A percentile compares a stretch with the other conserved stretches of the same genome.
phyloP scores from a whole-genome alignment of 2,329 filamentous ascomycete genomes.

The Biscogniauxia sp. region DNA sequence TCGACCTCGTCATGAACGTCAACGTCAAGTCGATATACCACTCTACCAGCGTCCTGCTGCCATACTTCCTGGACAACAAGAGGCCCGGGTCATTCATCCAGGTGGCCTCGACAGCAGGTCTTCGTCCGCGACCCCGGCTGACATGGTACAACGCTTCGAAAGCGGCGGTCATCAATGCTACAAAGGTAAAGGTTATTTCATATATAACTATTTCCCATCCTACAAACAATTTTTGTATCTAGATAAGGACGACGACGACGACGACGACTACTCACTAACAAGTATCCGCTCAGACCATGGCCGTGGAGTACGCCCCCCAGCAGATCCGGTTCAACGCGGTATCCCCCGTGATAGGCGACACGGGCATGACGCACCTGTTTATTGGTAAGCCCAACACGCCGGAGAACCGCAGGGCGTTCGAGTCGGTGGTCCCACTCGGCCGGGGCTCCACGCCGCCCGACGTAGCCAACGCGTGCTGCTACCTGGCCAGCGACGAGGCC shows the following conservation, averaged over 20 bases:
- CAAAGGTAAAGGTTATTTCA: slow-evolving; percentile 41
- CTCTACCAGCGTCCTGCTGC: slow-evolving; percentile 57
- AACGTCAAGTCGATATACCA: slow-evolving; percentile 68
- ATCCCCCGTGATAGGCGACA: slow-evolving; percentile 65
- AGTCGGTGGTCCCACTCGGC: slow-evolving; percentile 54
- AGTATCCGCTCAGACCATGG: slow-evolving; percentile 42
- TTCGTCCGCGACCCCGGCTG: slow-evolving; percentile 58
- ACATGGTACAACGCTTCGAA: slow-evolving; percentile 73
- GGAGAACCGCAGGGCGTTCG: slow-evolving; percentile 56
- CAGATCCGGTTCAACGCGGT: slow-evolving; percentile 73
- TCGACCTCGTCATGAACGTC: slow-evolving; percentile 64
- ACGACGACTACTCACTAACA: no score
- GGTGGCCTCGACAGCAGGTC: slow-evolving; percentile 62
- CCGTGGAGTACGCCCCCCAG: slow-evolving; percentile 69
- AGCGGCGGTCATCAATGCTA: slow-evolving; percentile 61
- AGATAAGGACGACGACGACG: no score
- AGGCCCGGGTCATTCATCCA: slow-evolving; percentile 62
- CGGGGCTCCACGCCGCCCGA: slow-evolving; percentile 59
- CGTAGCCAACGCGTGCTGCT: slow-evolving; percentile 68
- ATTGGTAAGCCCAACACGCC: slow-evolving; percentile 61
- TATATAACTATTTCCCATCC: no score
- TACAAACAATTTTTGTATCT: no score
- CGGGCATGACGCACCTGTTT: slow-evolving; percentile 58
- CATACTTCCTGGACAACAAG: slow-evolving; percentile 56
- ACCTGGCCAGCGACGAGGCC: slow-evolving; percentile 69